Percentiles rank a stretch among this genome's conserved stretches.
phyloP scores from a whole-genome alignment of 768 basidiomycete genomes.

The Fomitopsis pulvina region DNA sequence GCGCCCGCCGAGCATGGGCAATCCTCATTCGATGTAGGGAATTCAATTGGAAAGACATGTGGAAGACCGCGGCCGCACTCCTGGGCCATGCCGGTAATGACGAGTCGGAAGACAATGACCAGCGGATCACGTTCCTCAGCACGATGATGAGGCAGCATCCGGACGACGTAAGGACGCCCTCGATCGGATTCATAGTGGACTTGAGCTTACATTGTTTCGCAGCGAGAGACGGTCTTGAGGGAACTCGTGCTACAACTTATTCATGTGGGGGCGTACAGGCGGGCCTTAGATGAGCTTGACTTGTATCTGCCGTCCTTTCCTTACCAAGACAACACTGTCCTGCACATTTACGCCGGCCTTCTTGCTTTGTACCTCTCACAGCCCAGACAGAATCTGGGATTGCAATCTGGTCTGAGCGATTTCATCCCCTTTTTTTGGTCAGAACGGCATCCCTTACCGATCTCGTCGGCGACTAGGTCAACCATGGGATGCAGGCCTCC shows the following conservation, averaged over 20 bases:
- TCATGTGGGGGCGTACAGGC: conserved; percentile 44
- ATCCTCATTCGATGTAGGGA: conserved; percentile 75
- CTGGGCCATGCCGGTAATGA: conserved; percentile 27
- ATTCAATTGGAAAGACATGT: conserved; percentile 65
- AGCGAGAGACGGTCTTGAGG: conserved; percentile 73
- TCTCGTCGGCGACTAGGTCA: background rate
- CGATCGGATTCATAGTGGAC: background rate
- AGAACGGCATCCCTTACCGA: background rate
- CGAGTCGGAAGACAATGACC: conserved; percentile 21
- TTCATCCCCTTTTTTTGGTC: background rate
- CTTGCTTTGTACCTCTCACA: conserved; percentile 61
- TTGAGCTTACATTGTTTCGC: background rate
- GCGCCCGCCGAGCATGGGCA: conserved; percentile 67
- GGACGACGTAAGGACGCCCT: conserved; percentile 45
- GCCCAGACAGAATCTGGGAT: conserved; percentile 13
- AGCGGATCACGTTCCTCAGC: conserved; percentile 54
- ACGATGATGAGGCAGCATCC: conserved; percentile 65
- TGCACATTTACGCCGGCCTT: conserved; percentile 82
- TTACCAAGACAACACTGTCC: conserved; percentile 71
- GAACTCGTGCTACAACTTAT: conserved; percentile 72
- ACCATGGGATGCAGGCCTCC: conserved; percentile 25
- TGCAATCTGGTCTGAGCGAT: background rate
- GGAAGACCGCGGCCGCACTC: conserved; percentile 60
- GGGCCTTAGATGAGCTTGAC: conserved; percentile 82
- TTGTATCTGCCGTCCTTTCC: conserved; percentile 89